These are phyloP conservation scores for Boletus bicolor DNA, from an alignment of 768 basidiomycete genomes.

Conservation along the genomic window DNA sequence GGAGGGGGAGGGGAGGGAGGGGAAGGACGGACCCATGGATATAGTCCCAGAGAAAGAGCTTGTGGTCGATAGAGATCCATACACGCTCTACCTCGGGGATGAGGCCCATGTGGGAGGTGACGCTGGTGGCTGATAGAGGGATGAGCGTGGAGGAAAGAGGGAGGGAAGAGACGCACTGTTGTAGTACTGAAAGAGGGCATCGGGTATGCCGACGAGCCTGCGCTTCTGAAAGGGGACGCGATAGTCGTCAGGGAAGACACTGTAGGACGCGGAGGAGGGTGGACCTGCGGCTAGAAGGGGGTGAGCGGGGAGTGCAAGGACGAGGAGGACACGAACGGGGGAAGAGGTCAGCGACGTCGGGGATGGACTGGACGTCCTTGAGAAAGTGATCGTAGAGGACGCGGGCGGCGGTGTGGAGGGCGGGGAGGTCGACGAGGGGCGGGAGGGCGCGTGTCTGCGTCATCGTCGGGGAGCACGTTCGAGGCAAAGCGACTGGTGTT, in stretches of 20 bases:
- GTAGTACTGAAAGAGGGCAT: slow-evolving; percentile 74
- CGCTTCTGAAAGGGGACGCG: slow-evolving; percentile 79
- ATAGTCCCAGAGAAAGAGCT: slow-evolving; percentile 96
- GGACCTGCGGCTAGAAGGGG: slow-evolving; percentile 50
- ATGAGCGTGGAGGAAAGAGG: slow-evolving; percentile 7
- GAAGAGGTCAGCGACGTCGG: slow-evolving; percentile 70
- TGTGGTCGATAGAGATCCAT: slow-evolving; percentile 94
- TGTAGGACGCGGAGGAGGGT: slow-evolving; percentile 75
- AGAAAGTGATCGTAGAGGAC: slow-evolving; percentile 65
- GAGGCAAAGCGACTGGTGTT: background rate
- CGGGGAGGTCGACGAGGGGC: slow-evolving; percentile 51
- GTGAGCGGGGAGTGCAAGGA: slow-evolving; percentile 2
- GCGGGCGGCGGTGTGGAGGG: slow-evolving; percentile 63
- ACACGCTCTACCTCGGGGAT: slow-evolving; percentile 91
- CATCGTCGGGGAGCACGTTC: slow-evolving; percentile 8
- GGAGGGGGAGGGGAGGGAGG: background rate
- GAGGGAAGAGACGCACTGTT: slow-evolving; percentile 49
- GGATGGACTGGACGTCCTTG: slow-evolving; percentile 72
- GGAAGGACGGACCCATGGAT: slow-evolving; percentile 69
- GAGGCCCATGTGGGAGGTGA: slow-evolving; percentile 83
- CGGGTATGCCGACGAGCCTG: slow-evolving; percentile 73
- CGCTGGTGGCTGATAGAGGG: slow-evolving; percentile 50
- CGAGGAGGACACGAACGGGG: slow-evolving; percentile 44
- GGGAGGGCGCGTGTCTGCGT: slow-evolving; percentile 18
- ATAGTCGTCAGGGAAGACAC: slow-evolving; percentile 71